Base-by-base conservation (phyloP, 2,329 filamentous ascomycete species). In the Raffaelea ambrosiae region DNA sequence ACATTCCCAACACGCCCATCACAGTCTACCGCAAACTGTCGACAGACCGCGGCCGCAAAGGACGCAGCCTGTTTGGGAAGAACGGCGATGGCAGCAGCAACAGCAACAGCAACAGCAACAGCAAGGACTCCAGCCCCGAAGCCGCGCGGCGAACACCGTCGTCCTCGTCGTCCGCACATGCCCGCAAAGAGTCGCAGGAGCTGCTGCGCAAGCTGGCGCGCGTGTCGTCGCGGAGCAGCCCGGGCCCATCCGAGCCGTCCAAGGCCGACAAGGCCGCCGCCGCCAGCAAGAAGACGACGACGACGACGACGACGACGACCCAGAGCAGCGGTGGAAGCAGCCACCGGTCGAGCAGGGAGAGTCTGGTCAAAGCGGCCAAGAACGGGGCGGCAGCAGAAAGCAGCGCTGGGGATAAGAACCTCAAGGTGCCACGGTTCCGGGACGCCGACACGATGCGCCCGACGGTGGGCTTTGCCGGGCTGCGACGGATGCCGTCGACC, bases 201-300 rank as follows among this genome's bases (percentile, higher is more conserved):
- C 49, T 77, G 40, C 60, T 78, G 44, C 70, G 70, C 50, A 67
- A 67, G 46, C 62, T 79, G 53, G 70, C 73, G 20, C 66, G 69
- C 44, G 72, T 56, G 31, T 54, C 54, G 4, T 51, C 47, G 20
- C 44, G 42, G 36, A 47, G 40, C 4, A 50, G 44, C 11, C 44
- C 36, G 7, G 20, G 18, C 16, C 14, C 9, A 33, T 11, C 9
- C 22, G 44, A 36, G 4, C 39, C 42, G 9, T 36, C 26, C 8
- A 42, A 49, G 43, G 47, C 48, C n/a, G n/a, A n/a, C 2, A 38
- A 48, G 29, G 48, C 48, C 20, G 48, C 11, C 11, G 18, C 31
- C 21, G 35, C 18, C 11, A 22, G 29, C 18, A 42, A 46, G 29
- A 46, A 49, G 14, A 20, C 40, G 14, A 13, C 33, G 1, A 41